A percentile compares a stretch with the other conserved stretches of the same genome.
These are phyloP conservation scores for Leccinellum rugosiceps DNA, from an alignment of 768 basidiomycete species.

Conservation along the genomic window DNA sequence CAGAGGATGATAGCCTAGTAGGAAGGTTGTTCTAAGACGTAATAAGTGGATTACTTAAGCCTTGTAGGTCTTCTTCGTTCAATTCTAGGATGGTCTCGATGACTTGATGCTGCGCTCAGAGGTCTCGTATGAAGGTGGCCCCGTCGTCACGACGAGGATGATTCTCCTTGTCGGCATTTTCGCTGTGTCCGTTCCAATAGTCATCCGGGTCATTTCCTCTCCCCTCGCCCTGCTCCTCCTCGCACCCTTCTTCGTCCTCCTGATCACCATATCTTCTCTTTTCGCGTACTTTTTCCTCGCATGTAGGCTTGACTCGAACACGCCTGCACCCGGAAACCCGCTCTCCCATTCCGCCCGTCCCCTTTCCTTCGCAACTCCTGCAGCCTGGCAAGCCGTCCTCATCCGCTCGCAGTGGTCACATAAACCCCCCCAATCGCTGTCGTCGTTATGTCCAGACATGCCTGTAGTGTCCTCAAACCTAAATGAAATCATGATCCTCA, in stretches of 20 bases:
- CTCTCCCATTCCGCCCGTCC: slow-evolving; percentile 65
- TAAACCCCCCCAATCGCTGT: slow-evolving; percentile 60
- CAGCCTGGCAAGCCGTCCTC: slow-evolving; percentile 90
- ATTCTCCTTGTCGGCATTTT: slow-evolving; percentile 56
- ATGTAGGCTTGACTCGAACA: slow-evolving; percentile 52
- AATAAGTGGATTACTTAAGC: background rate
- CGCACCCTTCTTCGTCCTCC: slow-evolving; percentile 53
- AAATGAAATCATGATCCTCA: slow-evolving; percentile 76
- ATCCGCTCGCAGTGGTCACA: slow-evolving; percentile 91
- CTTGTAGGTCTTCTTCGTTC: background rate
- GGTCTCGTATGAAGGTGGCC: slow-evolving; percentile 29
- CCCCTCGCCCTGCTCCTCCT: slow-evolving; percentile 63
- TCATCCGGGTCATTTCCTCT: slow-evolving; percentile 58
- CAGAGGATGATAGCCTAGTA: no score
- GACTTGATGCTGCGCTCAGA: slow-evolving; percentile 17
- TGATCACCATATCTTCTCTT: slow-evolving; percentile 50
- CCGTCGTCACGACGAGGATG: slow-evolving; percentile 45
- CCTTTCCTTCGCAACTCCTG: slow-evolving; percentile 84
- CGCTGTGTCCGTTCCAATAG: slow-evolving; percentile 53
- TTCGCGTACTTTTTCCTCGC: slow-evolving; percentile 53
- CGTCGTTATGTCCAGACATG: slow-evolving; percentile 62
- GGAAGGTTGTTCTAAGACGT: no score
- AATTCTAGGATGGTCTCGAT: background rate
- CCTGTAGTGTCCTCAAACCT: slow-evolving; percentile 66
- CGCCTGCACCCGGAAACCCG: slow-evolving; percentile 30